A percentile compares a stretch with the other conserved stretches of the same genome.
phyloP scores from a whole-genome alignment of 169 alveolate species.

The Neospora caninum region DNA sequence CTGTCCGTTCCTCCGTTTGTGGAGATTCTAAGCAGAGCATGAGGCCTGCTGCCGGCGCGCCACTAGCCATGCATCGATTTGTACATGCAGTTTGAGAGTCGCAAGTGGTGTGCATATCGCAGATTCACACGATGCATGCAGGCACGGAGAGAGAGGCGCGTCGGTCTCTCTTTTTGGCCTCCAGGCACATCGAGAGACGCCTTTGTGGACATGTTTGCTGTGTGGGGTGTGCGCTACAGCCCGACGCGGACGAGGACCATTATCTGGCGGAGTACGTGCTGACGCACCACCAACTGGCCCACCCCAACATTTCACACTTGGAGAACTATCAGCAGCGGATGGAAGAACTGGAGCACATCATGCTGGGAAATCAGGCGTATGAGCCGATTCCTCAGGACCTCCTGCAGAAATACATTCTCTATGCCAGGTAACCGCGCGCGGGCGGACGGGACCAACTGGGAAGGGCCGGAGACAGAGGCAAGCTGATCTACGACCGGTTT shows the following conservation, averaged over 20 bases:
- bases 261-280: slow-evolving; percentile 97
- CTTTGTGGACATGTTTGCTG: background rate
- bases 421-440: slow-evolving; percentile 88
- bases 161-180: no score
- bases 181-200: no score
- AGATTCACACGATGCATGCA: no score
- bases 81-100: no score
- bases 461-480: background rate
- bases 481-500: no score
- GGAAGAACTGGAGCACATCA: slow-evolving; percentile 48
- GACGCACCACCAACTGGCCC: slow-evolving; percentile 94
- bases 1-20: no score
- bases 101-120: no score
- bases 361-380: slow-evolving; percentile 73
- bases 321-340: slow-evolving; percentile 68
- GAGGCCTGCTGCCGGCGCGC: no score
- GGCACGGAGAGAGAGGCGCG: no score
- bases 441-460: background rate
- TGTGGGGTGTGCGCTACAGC: slow-evolving; percentile 34
- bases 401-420: slow-evolving; percentile 94
- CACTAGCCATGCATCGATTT: no score
- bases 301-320: slow-evolving; percentile 85
- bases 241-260: slow-evolving; percentile 86
- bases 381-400: slow-evolving; percentile 92
- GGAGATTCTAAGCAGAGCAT: no score